Percentiles rank a stretch among this genome's conserved stretches.
Evolutionary conservation across 2,329 filamentous ascomycete species (phyloP).

Genomic region (Sclerotinia borealis): DNA sequence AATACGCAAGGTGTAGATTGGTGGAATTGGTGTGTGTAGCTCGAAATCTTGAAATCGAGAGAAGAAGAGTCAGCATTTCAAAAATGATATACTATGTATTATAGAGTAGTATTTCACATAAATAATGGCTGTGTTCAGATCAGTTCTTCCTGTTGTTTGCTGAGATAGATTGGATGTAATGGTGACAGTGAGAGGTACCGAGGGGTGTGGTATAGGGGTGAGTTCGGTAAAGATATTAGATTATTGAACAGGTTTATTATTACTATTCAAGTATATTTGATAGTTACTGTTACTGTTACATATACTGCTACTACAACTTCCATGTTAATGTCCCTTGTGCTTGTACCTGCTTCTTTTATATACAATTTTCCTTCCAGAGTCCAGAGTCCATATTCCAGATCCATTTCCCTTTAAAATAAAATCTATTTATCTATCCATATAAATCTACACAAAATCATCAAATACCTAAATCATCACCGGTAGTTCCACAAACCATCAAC

Average conservation of each 20-base stretch:
- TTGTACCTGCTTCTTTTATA: not conserved
- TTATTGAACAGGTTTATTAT: not conserved
- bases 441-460: not conserved
- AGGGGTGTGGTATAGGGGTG: not conserved
- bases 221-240: not conserved
- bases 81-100: not conserved
- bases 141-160: not conserved
- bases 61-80: not conserved
- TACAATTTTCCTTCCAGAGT: not conserved
- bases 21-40: not conserved
- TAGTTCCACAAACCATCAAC: not conserved
- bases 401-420: not conserved
- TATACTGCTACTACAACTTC: not conserved
- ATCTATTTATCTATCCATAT: too few relatives aligned
- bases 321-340: not conserved
- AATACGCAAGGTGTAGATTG: not conserved
- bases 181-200: not conserved
- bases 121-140: not conserved
- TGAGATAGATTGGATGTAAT: not conserved
- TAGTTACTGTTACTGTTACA: not conserved
- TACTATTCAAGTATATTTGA: not conserved
- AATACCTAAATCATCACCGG: too few relatives aligned
- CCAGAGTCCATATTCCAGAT: not conserved
- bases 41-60: not conserved
- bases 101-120: not conserved